Conservation (phyloP, 306 rosid species). For the Crotalaria pallida region DNA sequence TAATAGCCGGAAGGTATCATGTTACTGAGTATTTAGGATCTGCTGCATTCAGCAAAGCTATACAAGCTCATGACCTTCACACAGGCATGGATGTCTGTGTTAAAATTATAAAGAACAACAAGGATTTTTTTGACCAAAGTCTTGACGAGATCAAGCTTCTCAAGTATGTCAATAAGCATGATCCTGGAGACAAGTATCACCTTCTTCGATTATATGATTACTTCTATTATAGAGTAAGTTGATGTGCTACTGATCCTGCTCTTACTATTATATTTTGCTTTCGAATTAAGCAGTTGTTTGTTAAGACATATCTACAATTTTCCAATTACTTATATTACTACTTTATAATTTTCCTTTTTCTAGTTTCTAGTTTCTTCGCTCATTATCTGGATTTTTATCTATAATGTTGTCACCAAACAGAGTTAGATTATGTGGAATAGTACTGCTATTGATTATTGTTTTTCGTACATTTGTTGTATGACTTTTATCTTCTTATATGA, state of each 20-base stretch:
- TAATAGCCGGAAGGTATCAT: constrained; percentile 82
- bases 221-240: constrained; percentile 82
- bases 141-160: constrained; percentile 96
- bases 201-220: constrained; percentile 82
- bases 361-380: background rate
- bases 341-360: background rate
- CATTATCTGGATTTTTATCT: background rate
- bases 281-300: background rate
- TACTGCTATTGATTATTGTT: background rate
- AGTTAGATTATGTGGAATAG: background rate
- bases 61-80: constrained; percentile 88
- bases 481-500: background rate
- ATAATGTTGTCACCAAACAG: background rate
- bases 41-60: constrained; percentile 91
- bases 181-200: constrained; percentile 84
- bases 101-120: constrained; percentile 91
- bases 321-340: background rate
- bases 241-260: background rate
- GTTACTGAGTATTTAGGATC: constrained; percentile 91
- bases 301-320: background rate
- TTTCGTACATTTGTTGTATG: background rate
- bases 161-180: constrained; percentile 83
- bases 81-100: constrained; percentile 92
- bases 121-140: constrained; percentile 90
- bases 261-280: background rate